Evolutionary conservation across 768 basidiomycete species (phyloP).

Genomic region (Tubosaeta sp.): DNA sequence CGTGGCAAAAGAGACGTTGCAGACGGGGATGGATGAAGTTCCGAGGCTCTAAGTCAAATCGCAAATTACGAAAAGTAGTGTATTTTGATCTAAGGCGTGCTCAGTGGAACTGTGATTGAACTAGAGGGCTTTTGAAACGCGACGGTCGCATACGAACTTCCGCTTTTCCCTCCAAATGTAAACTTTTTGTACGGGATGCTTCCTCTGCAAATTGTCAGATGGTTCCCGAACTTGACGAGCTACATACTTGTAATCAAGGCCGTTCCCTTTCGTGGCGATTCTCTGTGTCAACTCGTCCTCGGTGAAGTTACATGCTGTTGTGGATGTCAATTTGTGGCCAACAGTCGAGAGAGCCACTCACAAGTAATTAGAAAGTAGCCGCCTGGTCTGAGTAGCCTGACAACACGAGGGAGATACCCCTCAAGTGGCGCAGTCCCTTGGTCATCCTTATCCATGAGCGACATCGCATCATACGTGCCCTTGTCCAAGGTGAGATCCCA

Average conservation of each 20-base stretch:
- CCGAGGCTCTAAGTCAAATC: slow-evolving; percentile 22
- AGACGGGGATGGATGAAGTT: slow-evolving; percentile 57
- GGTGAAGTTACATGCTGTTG: slow-evolving; percentile 78
- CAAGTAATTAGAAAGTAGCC: slow-evolving; percentile 79
- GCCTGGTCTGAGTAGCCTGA: slow-evolving; percentile 55
- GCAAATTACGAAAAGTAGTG: not conserved
- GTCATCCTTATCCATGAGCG: slow-evolving; percentile 58
- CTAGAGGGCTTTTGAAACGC: slow-evolving; percentile 52
- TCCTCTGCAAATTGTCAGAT: slow-evolving; percentile 44
- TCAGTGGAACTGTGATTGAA: not conserved
- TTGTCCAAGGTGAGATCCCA: slow-evolving; percentile 85
- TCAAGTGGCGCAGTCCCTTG: slow-evolving; percentile 49
- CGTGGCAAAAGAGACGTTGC: slow-evolving; percentile 66
- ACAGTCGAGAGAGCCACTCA: slow-evolving; percentile 32
- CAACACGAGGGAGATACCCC: slow-evolving; percentile 58
- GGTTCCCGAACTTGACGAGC: not conserved
- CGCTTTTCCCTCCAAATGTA: slow-evolving; percentile 74
- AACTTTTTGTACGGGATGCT: slow-evolving; percentile 68
- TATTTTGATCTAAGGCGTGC: not conserved
- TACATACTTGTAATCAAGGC: slow-evolving; percentile 61
- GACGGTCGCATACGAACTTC: slow-evolving; percentile 64
- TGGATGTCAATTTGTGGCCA: not conserved
- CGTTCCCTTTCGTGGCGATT: slow-evolving; percentile 46
- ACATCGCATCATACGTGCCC: slow-evolving; percentile 87
- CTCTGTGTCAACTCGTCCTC: slow-evolving; percentile 61